phyloP scores from a whole-genome alignment of 345 rosid species.

The Eucalyptus lansdowneana region DNA sequence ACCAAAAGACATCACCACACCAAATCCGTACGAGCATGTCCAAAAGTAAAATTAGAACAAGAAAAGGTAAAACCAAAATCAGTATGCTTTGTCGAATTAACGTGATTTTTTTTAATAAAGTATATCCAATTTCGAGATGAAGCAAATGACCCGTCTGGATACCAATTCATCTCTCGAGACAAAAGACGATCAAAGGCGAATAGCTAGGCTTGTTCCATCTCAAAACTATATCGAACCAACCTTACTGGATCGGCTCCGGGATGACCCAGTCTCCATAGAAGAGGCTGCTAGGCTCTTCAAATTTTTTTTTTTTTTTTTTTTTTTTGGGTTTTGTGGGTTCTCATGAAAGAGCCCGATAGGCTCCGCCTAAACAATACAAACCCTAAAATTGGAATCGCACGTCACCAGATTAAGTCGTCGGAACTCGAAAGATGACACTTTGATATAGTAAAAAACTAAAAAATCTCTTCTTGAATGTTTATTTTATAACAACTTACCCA shows the following conservation, averaged over 20 bases:
- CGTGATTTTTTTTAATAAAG: neutral
- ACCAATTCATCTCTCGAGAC: neutral
- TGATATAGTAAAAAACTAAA: too few relatives aligned
- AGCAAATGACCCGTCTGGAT: neutral
- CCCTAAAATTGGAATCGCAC: neutral
- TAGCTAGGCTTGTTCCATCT: neutral
- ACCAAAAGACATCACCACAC: neutral
- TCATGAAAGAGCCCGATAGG: neutral
- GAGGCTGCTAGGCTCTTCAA: neutral
- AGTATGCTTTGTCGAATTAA: neutral
- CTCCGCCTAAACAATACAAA: neutral
- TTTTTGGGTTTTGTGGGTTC: neutral
- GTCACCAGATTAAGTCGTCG: neutral
- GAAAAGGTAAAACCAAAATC: neutral
- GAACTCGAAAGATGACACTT: neutral
- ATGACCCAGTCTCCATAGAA: neutral
- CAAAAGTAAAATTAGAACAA: neutral
- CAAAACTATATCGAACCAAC: neutral
- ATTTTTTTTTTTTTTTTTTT: too few relatives aligned
- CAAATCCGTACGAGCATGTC: neutral
- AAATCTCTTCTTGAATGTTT: accelerated
- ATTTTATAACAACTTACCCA: too few relatives aligned
- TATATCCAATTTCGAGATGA: neutral
- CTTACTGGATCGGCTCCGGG: accelerated
- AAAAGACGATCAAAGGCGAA: neutral